A percentile compares a stretch with the other conserved stretches of the same genome.
Conservation (phyloP, 106 monocot genomes). For the Dendrobium catenatum region DNA sequence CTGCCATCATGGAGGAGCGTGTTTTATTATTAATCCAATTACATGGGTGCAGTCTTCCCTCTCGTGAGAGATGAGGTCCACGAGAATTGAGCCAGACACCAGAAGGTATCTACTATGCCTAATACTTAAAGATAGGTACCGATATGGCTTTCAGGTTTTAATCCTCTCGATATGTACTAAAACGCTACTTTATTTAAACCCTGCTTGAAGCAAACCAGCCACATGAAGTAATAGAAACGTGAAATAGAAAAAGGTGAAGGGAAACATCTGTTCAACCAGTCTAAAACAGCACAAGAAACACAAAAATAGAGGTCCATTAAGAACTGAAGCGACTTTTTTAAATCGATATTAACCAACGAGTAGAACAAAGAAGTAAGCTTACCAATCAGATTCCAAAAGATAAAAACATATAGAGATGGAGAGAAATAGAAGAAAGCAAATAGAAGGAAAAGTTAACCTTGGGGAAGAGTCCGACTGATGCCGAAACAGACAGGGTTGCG, state of each 20-base stretch:
- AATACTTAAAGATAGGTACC: no score
- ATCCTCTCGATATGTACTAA: background rate
- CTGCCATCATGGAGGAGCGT: no score
- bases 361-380: background rate
- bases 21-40: no score
- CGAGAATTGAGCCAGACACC: no score
- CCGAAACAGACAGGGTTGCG: slow-evolving; percentile 72
- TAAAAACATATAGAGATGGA: background rate
- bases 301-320: background rate
- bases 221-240: background rate
- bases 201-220: background rate
- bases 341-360: background rate
- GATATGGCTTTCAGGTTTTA: background rate
- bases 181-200: background rate
- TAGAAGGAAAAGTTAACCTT: slow-evolving; percentile 32
- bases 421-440: background rate
- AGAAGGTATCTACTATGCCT: no score
- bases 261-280: background rate
- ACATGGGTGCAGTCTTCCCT: no score
- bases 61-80: no score
- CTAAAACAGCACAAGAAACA: background rate
- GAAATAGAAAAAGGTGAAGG: no score
- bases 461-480: slow-evolving; percentile 55
- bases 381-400: background rate
- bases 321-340: background rate